Evolutionary conservation across 2,329 filamentous ascomycete genomes (phyloP), one percentile per base, ranked within the genome.

Genomic region (Fusarium luffae): DNA sequence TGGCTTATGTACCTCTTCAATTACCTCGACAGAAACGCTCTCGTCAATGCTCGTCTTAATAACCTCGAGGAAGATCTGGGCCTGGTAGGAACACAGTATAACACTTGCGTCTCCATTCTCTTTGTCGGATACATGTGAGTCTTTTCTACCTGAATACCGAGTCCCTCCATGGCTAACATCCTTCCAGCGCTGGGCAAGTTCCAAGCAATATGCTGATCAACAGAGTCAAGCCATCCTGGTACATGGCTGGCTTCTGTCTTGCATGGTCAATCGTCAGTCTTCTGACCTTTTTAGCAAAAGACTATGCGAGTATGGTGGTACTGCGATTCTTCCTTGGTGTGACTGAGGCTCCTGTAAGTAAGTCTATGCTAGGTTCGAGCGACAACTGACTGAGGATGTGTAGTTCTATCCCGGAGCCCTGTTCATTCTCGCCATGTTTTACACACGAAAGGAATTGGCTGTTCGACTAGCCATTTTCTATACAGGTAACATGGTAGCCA

Each of bases 11-110:
- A 83, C n/a, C 78, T 79, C 2, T 72, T 80, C 37, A 79, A 79
- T 37, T 80, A 79, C 41, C 77, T 85, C 4, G 84, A 87, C 62
- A 78, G 84, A 16, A 86, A 86, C 54, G 85, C 88, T 40, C 85
- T 89, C 58, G 86, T 87, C 7, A 85, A 86, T 19, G 87, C 87
- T 4, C 79, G 83, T 25, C 75, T 89, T 5, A 83, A 86, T 59
- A 84, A 84, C 3, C 76, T 90, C 3, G 83, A 86, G 43, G 79
- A 82, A 7, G 86, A 89, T 44, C 76, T 89, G 3, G 77, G 80
- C 2, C 75, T 89, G 28, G 74, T 76, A 1, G 82, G 81, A 7
- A 65, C 60, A 12, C 73, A 78, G 51, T 78, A 78, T 28, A 77
- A 78, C 44, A 78, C 77, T 2, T 79, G 77, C 12, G 75, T 79